These are phyloP conservation scores for Hanseniaspora pseudoguilliermondii DNA, from an alignment of 805 yeast genomes.

Conservation along the genomic window DNA sequence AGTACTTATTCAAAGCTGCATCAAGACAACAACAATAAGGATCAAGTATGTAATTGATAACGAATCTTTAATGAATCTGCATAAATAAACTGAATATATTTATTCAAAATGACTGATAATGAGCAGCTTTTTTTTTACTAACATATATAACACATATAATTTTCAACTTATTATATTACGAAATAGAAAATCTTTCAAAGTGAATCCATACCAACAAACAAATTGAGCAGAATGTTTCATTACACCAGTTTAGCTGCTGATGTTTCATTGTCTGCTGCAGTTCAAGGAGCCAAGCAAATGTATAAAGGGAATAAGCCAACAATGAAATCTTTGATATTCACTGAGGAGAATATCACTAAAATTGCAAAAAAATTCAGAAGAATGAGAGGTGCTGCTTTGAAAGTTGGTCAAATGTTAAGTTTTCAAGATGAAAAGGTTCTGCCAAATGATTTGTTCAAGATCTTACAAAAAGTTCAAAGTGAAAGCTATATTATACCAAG, in stretches of 20 bases:
- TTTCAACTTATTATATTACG: background rate
- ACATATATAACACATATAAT: background rate
- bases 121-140: background rate
- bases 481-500: constrained; percentile 96
- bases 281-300: constrained; percentile 59
- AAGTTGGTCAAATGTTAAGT: constrained; percentile 91
- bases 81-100: background rate
- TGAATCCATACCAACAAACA: constrained; percentile 70
- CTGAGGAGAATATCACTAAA: constrained; percentile 73
- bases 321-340: constrained; percentile 49
- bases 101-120: background rate
- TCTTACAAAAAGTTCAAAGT: constrained; percentile 76
- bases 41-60: constrained; percentile 7
- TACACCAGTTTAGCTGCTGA: constrained; percentile 89
- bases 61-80: background rate
- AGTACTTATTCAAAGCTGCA: background rate
- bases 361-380: constrained; percentile 77
- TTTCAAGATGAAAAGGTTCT: constrained; percentile 81
- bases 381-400: constrained; percentile 98
- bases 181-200: constrained; percentile 18
- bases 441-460: constrained; percentile 73
- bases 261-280: constrained; percentile 70
- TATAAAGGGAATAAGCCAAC: constrained; percentile 42
- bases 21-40: background rate
- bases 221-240: constrained; percentile 82